Percentiles rank a stretch among this genome's conserved stretches.
Conservation (phyloP, 495 filamentous ascomycete genomes). For the Darksidea phi region DNA sequence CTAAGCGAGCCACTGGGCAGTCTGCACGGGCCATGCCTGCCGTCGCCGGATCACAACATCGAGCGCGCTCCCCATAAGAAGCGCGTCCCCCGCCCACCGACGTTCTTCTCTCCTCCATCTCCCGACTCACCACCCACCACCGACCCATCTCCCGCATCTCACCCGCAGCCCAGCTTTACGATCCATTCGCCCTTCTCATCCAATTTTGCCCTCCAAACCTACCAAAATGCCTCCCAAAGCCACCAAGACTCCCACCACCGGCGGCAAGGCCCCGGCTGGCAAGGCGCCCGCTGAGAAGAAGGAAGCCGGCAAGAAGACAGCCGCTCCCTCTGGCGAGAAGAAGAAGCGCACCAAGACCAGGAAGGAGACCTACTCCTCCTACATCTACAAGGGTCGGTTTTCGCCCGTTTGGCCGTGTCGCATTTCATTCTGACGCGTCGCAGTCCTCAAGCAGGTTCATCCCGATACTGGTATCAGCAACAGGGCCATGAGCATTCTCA, state of each 20-base stretch:
- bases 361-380: slow-evolving; percentile 99
- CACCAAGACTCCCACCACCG: slow-evolving; percentile 96
- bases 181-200: not conserved
- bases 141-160: slow-evolving; percentile 8
- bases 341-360: slow-evolving; percentile 99
- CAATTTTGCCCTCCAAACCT: slow-evolving; percentile 26
- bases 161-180: not conserved
- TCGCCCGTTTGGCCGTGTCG: slow-evolving; percentile 23
- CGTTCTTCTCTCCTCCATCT: slow-evolving; percentile 35
- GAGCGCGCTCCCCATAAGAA: slow-evolving; percentile 34
- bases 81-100: slow-evolving; percentile 33
- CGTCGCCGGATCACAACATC: slow-evolving; percentile 35
- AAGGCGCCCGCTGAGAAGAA: slow-evolving; percentile 95
- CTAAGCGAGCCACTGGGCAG: not conserved
- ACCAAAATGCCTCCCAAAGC: slow-evolving; percentile 90
- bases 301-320: slow-evolving; percentile 99
- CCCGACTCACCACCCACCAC: slow-evolving; percentile 17
- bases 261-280: slow-evolving; percentile 92
- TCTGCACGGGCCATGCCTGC: slow-evolving; percentile 22
- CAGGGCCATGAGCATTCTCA: slow-evolving; percentile 98
- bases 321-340: slow-evolving; percentile 90
- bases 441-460: slow-evolving; percentile 99
- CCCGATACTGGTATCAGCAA: slow-evolving; percentile 99
- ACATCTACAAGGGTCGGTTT: slow-evolving; percentile 98
- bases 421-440: slow-evolving; percentile 45